Evolutionary conservation across 305 asterid genomes (phyloP).

Genomic region (Solanum hybrid): DNA sequence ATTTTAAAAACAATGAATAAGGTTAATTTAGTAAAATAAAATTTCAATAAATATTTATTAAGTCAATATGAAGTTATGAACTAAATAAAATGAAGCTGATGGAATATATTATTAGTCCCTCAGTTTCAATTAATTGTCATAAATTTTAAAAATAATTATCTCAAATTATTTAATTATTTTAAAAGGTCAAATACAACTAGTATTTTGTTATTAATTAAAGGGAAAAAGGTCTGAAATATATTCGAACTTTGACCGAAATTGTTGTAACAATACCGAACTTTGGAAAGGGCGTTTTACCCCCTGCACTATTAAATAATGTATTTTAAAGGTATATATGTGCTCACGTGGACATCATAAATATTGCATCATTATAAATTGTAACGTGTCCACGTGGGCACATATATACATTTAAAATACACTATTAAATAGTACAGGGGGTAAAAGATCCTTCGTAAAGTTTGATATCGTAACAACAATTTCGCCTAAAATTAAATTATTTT

Average conservation of each 20-base stretch:
- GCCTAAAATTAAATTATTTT: no score
- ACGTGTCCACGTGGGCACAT: neutral
- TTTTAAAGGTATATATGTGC: neutral
- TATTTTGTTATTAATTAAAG: neutral
- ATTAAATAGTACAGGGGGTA: no score
- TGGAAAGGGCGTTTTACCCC: no score
- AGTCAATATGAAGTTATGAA: neutral
- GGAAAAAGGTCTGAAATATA: no score
- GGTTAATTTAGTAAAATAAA: neutral
- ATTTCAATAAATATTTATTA: neutral
- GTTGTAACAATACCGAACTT: neutral
- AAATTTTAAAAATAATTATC: neutral
- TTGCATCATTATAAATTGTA: no score
- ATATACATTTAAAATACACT: neutral
- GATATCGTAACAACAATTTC: no score
- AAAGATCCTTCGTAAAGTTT: rapidly evolving
- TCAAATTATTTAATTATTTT: neutral
- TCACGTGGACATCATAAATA: no score
- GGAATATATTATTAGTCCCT: neutral
- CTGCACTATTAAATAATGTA: no score
- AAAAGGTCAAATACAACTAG: neutral
- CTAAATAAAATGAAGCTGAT: neutral
- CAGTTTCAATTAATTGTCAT: neutral
- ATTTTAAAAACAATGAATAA: neutral
- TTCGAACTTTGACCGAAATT: neutral